Conservation (phyloP, 2,329 filamentous ascomycete species). For the Colletotrichum eremochloae region DNA sequence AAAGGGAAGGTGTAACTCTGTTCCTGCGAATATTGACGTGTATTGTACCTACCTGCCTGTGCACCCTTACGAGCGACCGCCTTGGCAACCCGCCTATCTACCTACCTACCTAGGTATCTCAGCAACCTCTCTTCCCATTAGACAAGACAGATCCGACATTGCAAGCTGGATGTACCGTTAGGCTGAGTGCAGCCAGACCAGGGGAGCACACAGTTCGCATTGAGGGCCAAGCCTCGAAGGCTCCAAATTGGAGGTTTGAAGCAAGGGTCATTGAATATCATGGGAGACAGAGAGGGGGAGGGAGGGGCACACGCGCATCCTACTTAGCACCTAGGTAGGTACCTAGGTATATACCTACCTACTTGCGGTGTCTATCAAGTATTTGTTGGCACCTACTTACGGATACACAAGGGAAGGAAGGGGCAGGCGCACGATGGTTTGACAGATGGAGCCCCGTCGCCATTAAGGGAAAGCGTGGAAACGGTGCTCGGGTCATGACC, state of each 20-base stretch:
- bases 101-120: background rate
- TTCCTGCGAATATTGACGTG: too few relatives aligned
- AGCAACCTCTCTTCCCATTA: background rate
- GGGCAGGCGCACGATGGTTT: conserved; percentile 24
- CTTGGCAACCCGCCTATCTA: background rate
- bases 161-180: background rate
- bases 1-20: conserved; percentile 6
- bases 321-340: too few relatives aligned
- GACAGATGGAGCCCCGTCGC: conserved; percentile 27
- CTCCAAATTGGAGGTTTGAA: background rate
- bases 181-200: background rate
- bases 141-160: background rate
- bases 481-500: conserved; percentile 14
- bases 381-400: background rate
- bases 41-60: background rate
- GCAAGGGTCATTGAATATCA: background rate
- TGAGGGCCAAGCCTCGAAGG: conserved; percentile 28
- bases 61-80: background rate
- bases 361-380: background rate
- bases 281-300: background rate
- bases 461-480: conserved; percentile 18
- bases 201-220: conserved; percentile 25
- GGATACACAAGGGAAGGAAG: background rate
- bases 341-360: background rate
- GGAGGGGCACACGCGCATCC: too few relatives aligned